Percentiles rank a stretch among this genome's conserved stretches.
These are phyloP conservation scores for Aspergillus sclerotioniger DNA, from an alignment of 495 filamentous ascomycete genomes.

Conservation along the genomic window DNA sequence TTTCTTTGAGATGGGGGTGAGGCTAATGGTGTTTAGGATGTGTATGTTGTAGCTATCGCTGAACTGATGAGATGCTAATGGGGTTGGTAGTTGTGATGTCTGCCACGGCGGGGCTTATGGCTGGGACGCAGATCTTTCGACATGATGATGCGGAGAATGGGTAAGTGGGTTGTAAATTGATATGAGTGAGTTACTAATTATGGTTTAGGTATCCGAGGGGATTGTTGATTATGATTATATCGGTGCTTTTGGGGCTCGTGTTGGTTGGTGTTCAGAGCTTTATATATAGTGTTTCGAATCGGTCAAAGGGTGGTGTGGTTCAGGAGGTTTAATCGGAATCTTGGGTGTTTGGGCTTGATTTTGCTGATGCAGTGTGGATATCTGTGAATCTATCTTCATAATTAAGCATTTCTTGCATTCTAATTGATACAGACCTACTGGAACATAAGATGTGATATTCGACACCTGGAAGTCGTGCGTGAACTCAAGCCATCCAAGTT, in stretches of 20 bases:
- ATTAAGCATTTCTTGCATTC: too few species aligned
- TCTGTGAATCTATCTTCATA: too few species aligned
- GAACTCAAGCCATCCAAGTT: too few species aligned
- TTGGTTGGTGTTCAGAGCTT: slow-evolving; percentile 7
- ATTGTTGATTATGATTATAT: slow-evolving; percentile 25
- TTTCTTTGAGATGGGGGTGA: background rate
- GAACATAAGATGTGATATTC: too few species aligned
- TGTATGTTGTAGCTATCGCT: slow-evolving; percentile 19
- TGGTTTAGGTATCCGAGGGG: slow-evolving; percentile 22
- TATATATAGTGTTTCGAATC: background rate
- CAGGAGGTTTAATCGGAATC: background rate
- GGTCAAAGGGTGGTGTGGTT: background rate
- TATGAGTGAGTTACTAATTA: background rate
- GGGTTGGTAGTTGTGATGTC: slow-evolving; percentile 26
- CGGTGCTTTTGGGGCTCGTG: slow-evolving; percentile 17
- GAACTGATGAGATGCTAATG: slow-evolving; percentile 5
- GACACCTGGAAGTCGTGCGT: too few species aligned
- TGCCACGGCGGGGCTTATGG: slow-evolving; percentile 30
- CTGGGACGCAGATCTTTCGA: slow-evolving; percentile 32
- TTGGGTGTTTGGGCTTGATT: too few species aligned
- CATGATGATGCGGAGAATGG: slow-evolving; percentile 15
- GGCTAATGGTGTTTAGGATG: slow-evolving; percentile 21
- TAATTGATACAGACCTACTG: too few species aligned
- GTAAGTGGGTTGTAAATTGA: background rate
- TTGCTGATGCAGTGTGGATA: too few species aligned